phyloP scores from a whole-genome alignment of 208 protist genomes.

The Trypanosomatidae sp. region DNA sequence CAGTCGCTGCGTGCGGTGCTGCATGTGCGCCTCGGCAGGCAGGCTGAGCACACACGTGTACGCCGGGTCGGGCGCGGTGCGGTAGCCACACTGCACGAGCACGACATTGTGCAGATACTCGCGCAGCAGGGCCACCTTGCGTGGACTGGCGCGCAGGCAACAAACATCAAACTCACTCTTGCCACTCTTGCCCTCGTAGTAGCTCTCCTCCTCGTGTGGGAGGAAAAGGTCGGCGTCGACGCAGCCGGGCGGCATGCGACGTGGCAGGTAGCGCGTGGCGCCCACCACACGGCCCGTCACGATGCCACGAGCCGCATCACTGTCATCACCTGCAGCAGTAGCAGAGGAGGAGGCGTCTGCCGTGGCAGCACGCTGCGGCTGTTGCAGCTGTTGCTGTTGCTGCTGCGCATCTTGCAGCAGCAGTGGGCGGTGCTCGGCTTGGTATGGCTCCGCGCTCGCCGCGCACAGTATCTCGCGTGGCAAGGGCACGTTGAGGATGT shows the following conservation, averaged over 20 bases:
- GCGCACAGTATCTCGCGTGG: slow-evolving; percentile 40
- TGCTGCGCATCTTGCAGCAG: neutral
- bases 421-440: slow-evolving; percentile 2
- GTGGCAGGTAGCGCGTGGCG: slow-evolving; percentile 3
- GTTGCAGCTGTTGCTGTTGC: neutral
- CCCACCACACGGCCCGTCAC: slow-evolving; percentile 4
- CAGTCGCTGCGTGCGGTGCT: slow-evolving; percentile 8
- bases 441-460: slow-evolving; percentile 9
- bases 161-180: slow-evolving; percentile 47
- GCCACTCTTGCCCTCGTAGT: slow-evolving; percentile 53
- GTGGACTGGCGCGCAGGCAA: slow-evolving; percentile 18
- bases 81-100: slow-evolving; percentile 53
- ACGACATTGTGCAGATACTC: slow-evolving; percentile 64
- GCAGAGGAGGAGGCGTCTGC: neutral
- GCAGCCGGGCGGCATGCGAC: slow-evolving; percentile 26
- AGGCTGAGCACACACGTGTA: no score
- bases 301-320: neutral
- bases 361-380: neutral
- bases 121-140: slow-evolving; percentile 39
- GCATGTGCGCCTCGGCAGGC: no score
- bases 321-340: neutral
- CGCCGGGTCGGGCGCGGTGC: slow-evolving; percentile 16
- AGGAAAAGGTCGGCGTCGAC: slow-evolving; percentile 57
- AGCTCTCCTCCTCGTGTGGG: slow-evolving; percentile 25
- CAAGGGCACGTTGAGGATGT: slow-evolving; percentile 32